Conservation (phyloP, 805 yeast genomes). For the Metschnikowia baotianmanensis region DNA sequence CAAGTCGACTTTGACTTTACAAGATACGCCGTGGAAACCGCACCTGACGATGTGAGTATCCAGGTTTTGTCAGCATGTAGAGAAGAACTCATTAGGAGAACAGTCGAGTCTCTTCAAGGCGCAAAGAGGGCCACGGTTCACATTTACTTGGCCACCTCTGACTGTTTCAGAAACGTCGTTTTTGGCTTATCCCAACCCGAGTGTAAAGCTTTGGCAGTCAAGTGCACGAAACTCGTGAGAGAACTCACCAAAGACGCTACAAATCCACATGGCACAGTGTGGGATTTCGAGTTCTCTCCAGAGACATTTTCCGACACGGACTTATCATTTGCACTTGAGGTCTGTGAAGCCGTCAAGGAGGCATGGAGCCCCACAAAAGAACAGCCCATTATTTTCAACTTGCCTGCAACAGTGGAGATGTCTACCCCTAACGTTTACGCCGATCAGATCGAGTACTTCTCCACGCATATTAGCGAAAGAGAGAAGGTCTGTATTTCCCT, state of each 20-base stretch:
- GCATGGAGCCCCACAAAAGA: conserved; percentile 72
- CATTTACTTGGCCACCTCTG: conserved; percentile 73
- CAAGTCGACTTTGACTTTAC: conserved; percentile 82
- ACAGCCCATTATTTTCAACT: conserved; percentile 70
- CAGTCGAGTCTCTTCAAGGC: conserved; percentile 69
- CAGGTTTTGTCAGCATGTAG: conserved; percentile 79
- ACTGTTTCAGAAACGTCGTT: conserved; percentile 68
- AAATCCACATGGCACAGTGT: conserved; percentile 48
- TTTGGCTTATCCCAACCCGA: conserved; percentile 62
- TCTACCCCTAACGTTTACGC: conserved; percentile 80
- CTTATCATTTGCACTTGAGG: conserved; percentile 57
- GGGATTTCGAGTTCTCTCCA: conserved; percentile 80
- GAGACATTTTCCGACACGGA: conserved; percentile 75
- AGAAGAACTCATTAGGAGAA: conserved; percentile 66
- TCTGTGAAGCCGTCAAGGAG: conserved; percentile 71
- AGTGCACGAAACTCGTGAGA: conserved; percentile 60
- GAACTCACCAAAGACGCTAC: conserved; percentile 70
- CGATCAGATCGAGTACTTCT: conserved; percentile 77
- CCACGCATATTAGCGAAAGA: conserved; percentile 58
- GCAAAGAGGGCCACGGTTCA: conserved; percentile 77
- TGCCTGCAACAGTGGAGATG: conserved; percentile 86
- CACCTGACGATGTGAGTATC: conserved; percentile 73
- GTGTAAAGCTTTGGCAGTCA: conserved; percentile 58
- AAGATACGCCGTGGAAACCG: conserved; percentile 65
- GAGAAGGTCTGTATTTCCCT: conserved; percentile 71